Evolutionary conservation across 2,329 filamentous ascomycete genomes (phyloP), one percentile per base, ranked within the genome.

Genomic region (Tolypocladium nubicola): DNA sequence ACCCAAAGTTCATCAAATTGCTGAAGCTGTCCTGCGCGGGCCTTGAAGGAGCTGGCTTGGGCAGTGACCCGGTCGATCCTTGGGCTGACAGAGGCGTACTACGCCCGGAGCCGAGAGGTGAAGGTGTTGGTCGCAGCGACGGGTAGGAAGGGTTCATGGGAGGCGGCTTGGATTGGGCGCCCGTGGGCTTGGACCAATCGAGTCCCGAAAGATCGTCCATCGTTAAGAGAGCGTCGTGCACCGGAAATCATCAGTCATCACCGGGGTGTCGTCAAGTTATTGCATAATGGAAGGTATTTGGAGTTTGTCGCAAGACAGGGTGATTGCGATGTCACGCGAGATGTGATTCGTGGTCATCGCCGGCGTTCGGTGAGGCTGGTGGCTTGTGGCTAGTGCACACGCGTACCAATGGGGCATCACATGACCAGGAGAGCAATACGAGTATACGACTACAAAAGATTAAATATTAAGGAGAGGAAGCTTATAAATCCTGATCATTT

Each of bases 1-100:
- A 63, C 19, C 70, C 71, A 65, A 87, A 84, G 63, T 80, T 84
- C 60, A 91, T 78, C 55, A 94, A 76, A 65, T 85, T 88, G 66
- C 89, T 88, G 73, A 94, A 94, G 75, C 87, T 90, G 68, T 94
- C 89, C 52, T 79, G 73, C 7, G 81, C 71, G 40, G 84, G 66
- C 63, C 81, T 88, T 4, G 73, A 58, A 2, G 75, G 62, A 14
- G 77, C 72, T 4, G 67, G 71, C 61, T 75, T 84, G 70, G 70
- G 71, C 58, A 62, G 72, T 55, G 73, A 67, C 40, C 59, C 62
- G 5, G 76, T 76, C 19, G 78, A 78, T 7, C 67, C 73, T 55
- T 81, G 79, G 10, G 73, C 64, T 6, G 81, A 80, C 45, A 84
- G 65, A 21, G 83, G 82, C 16, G 80, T 85, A 66, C 75, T 83